Percentiles rank a stretch among this genome's conserved stretches.
These are phyloP conservation scores for Diaporthe ilicicola DNA, from an alignment of 2,329 filamentous ascomycete species.

Conservation along the genomic window DNA sequence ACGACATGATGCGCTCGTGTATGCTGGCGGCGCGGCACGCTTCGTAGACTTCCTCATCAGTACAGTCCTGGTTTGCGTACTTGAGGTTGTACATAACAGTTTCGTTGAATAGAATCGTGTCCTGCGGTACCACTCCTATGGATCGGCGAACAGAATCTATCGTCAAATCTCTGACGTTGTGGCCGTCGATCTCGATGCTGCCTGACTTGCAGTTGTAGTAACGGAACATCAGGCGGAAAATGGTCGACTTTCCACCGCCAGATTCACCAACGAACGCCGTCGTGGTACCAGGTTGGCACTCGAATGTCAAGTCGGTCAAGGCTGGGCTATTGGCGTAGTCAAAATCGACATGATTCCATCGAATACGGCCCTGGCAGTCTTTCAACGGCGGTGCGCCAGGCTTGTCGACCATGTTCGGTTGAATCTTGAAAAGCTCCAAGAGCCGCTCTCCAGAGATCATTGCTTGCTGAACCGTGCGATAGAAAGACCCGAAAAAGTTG, in stretches of 20 bases:
- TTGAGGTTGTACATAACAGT: slow-evolving; percentile 64
- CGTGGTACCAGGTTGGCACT: slow-evolving; percentile 87
- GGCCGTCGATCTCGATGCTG: slow-evolving; percentile 83
- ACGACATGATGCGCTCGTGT: slow-evolving; percentile 61
- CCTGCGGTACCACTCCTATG: slow-evolving; percentile 96
- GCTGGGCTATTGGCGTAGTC: slow-evolving; percentile 92
- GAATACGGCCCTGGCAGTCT: slow-evolving; percentile 80
- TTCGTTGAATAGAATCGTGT: slow-evolving; percentile 75
- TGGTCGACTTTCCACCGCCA: slow-evolving; percentile 94
- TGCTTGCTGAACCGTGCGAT: slow-evolving; percentile 92
- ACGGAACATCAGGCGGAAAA: slow-evolving; percentile 94
- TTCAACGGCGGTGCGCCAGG: slow-evolving; percentile 70
- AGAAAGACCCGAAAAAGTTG: slow-evolving; percentile 94
- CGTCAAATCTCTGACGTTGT: slow-evolving; percentile 84
- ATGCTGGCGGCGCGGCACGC: slow-evolving; percentile 63
- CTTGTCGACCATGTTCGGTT: slow-evolving; percentile 87
- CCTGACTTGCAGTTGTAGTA: slow-evolving; percentile 91
- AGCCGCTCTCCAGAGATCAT: slow-evolving; percentile 98
- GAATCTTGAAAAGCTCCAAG: slow-evolving; percentile 94
- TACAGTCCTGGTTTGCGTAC: slow-evolving; percentile 58
- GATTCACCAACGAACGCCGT: slow-evolving; percentile 97
- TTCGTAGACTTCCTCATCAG: slow-evolving; percentile 58
- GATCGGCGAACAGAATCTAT: slow-evolving; percentile 92
- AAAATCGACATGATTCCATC: slow-evolving; percentile 90
- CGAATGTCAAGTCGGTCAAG: slow-evolving; percentile 83